Evolutionary conservation across 139 green algal species (phyloP).

Genomic region (Coelastrella sp.): DNA sequence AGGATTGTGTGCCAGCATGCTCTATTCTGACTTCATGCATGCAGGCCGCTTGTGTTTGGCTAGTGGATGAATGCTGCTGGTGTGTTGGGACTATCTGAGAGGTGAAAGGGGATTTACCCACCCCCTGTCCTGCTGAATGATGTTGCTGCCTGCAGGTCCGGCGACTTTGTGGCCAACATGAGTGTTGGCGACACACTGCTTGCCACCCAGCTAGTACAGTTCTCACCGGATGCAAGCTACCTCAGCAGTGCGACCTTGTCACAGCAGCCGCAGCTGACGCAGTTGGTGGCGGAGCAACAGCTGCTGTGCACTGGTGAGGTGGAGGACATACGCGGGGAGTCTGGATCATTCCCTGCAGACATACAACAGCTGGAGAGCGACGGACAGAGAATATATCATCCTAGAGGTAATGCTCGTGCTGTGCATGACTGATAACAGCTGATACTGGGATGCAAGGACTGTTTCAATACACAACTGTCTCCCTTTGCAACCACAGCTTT

Average conservation of each 20-base stretch:
- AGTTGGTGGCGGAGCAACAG: background rate
- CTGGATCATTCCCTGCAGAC: constrained; percentile 27
- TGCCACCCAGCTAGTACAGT: background rate
- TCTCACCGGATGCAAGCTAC: background rate
- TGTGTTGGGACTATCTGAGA: no score
- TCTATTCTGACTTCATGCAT: no score
- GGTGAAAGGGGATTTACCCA: no score
- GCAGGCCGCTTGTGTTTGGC: no score
- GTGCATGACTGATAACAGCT: no score
- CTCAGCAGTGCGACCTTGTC: background rate
- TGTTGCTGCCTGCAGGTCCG: background rate
- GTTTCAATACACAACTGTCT: no score
- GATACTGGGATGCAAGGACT: no score
- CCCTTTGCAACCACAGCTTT: no score
- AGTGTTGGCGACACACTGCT: constrained; percentile 31
- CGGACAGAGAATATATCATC: constrained; percentile 3
- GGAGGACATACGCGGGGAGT: constrained; percentile 23
- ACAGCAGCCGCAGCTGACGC: constrained; percentile 15
- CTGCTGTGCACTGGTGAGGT: constrained; percentile 50
- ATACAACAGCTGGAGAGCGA: background rate
- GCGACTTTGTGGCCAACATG: constrained; percentile 25
- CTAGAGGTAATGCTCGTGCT: background rate
- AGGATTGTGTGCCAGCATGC: no score
- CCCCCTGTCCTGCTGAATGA: background rate
- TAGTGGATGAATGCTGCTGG: no score